Conservation (phyloP, 148 eudicot species). For the Oxyria digyna region DNA sequence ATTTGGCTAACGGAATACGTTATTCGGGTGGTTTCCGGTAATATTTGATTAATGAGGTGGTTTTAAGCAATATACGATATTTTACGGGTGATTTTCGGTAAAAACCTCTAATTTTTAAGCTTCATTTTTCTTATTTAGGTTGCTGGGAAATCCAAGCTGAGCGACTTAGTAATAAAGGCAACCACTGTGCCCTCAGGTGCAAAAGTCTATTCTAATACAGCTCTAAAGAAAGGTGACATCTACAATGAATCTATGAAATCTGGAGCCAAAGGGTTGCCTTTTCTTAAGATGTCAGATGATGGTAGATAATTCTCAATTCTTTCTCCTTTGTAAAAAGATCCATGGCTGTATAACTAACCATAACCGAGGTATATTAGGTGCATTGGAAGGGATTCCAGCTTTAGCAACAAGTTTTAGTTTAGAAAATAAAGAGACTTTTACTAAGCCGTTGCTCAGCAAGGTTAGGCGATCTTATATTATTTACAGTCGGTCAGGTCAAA, state of each 20-base stretch:
- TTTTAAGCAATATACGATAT: too few species aligned
- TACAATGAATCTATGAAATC: conserved; percentile 74
- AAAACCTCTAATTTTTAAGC: neutral
- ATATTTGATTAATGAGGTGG: too few species aligned
- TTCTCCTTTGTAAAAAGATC: neutral
- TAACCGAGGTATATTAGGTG: conserved; percentile 30
- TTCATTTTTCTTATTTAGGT: neutral
- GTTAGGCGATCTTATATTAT: conserved; percentile 72
- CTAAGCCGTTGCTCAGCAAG: conserved; percentile 45
- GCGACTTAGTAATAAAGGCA: too few species aligned
- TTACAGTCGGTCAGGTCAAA: conserved; percentile 63
- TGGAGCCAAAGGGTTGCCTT: conserved; percentile 96
- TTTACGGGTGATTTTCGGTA: too few species aligned
- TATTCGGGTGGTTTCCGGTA: too few species aligned
- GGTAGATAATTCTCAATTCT: conserved; percentile 29
- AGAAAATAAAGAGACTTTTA: conserved; percentile 33
- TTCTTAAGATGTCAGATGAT: conserved; percentile 62
- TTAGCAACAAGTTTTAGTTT: conserved; percentile 53
- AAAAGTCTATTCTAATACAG: conserved; percentile 48
- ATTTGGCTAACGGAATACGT: too few species aligned
- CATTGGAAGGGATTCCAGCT: conserved; percentile 72
- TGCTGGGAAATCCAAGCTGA: conserved; percentile 9
- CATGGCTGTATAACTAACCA: neutral
- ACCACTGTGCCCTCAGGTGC: conserved; percentile 87
- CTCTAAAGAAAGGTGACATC: conserved; percentile 85